Evolutionary conservation across 495 filamentous ascomycete species (phyloP), one percentile per base, ranked within the genome.

Genomic region (Hyaloscypha bicolor): DNA sequence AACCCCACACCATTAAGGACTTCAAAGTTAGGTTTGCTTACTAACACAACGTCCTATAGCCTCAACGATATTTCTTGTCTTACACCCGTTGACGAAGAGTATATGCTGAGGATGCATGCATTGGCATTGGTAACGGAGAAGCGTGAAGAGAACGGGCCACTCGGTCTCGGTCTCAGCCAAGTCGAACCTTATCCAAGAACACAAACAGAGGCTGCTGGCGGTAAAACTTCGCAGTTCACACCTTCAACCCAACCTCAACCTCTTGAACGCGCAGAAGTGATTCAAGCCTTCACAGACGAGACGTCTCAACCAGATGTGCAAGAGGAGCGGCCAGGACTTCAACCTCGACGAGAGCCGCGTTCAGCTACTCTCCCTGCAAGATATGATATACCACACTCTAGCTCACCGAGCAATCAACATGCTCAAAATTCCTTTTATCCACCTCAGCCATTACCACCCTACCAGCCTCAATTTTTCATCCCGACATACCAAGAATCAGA

Each of bases 81-180:
- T 6, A 42, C 29, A 11, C 55, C 16, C 4, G 66, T 69, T 63
- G 68, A 69, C 51, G 63, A 69, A 3, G 63, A 66, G 31, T 63
- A 66, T n/a, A 35, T 52, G 31, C 63, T 69, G 19, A 69, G 63
- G 56, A 63, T 63, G 19, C 25, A 35, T 52, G 42, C 65, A n/a
- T 33, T 69, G 16, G 61, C 62, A 51, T 32, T 69, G 63, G 68
- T 62, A 55, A 56, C 66, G 4, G 68, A 69, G 59, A 69, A 66
- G n/a, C 57, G 63, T 1, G 56, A 55, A 39, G 58, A 12, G 16
- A 48, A 19, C 4, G 16, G 0, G 8, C 4, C 42, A 16, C 4
- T 19, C 42, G 9, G 16, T 14, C 35, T 12, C 42, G 42, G 4
- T 1, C 16, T 12, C 16, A 19, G 8, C 16, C 42, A 48, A 19